Evolutionary conservation across 345 rosid genomes (phyloP), one percentile per base, ranked within the genome.

Genomic region (Eucalyptus fibrosa): DNA sequence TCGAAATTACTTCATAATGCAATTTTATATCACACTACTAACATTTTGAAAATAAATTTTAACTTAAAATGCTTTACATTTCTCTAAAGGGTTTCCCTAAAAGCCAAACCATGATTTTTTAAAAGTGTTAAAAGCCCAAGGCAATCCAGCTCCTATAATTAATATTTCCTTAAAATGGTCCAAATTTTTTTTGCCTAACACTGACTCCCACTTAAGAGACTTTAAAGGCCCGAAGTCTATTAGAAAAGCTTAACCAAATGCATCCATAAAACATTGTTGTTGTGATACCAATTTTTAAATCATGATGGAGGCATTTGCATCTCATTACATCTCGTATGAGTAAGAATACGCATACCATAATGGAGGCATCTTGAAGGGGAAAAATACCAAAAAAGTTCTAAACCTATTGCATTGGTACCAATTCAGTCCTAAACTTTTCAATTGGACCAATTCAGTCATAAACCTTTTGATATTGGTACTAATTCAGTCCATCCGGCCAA

Each of bases 101-200:
- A 59, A 59, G 3, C 0, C 4, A 5, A 59, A 59, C 1, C 13
- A 56, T 56, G 23, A 11, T 9, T 23, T 24, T 59, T 26, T 26
- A 0, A 59, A 59, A 59, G 0, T 9, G n/a, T 0, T 1, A 1
- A 26, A 24, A 59, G 21, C 1, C 19, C 53, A 16, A 16, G 1
- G 19, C 1, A 50, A 0, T 50, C 19, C 0, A 2, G 3, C 19
- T 50, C 0, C 19, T 50, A 50, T 50, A 50, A 50, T 50, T 50
- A 50, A 16, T 16, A 50, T 50, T 10, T 59, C n/a, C 65, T 11
- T 26, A 26, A 59, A 26, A 59, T 12, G 65, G n/a, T 8, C 3
- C 4, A 12, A 24, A 0, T 2, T 59, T 59, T 59, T 59, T 12
- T 10, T 59, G 13, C n/a, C n/a, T 9, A 26, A 59, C 7, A 28